Percentiles rank a stretch among this genome's conserved stretches.
These are phyloP conservation scores for Phytophthora sp. DNA, from an alignment of 352 stramenopile species.

Conservation along the genomic window DNA sequence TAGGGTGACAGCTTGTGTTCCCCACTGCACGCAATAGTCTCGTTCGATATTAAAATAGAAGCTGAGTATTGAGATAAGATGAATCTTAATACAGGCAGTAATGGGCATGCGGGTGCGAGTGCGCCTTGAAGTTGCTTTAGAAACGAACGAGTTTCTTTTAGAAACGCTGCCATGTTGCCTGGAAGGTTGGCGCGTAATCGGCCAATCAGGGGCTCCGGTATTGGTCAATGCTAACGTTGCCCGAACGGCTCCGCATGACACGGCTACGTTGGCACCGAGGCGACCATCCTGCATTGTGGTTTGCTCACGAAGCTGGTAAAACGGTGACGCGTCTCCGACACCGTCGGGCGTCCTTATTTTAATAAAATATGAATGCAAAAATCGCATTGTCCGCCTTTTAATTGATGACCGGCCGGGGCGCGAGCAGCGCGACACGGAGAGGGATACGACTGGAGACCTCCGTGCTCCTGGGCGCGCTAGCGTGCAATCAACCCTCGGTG, in stretches of 20 bases:
- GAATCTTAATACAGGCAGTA: neutral
- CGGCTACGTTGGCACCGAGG: constrained; percentile 9
- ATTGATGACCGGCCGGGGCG: too few species aligned
- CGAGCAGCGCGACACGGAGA: constrained; percentile 15
- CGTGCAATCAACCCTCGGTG: constrained; percentile 28
- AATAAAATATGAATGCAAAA: constrained; percentile 27
- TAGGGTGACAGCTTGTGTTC: neutral
- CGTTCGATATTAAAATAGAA: constrained; percentile 16
- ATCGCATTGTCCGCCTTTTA: constrained; percentile 6
- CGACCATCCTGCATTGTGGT: neutral
- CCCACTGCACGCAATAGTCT: neutral
- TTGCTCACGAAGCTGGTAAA: constrained; percentile 14
- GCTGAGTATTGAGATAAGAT: neutral
- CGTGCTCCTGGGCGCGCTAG: constrained; percentile 12
- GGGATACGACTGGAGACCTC: constrained; percentile 20
- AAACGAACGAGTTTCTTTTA: neutral
- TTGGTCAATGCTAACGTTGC: constrained; percentile 12
- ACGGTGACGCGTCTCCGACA: constrained; percentile 11
- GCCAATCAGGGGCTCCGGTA: constrained; percentile 16
- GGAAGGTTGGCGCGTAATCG: constrained; percentile 10
- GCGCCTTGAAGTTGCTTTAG: constrained; percentile 1
- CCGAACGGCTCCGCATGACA: constrained; percentile 1
- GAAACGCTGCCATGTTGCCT: neutral
- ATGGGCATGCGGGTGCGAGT: too few species aligned
- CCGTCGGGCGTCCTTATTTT: neutral